Base-by-base conservation (phyloP, 176 grass and related monocot species). In the Juncus inflexus region DNA sequence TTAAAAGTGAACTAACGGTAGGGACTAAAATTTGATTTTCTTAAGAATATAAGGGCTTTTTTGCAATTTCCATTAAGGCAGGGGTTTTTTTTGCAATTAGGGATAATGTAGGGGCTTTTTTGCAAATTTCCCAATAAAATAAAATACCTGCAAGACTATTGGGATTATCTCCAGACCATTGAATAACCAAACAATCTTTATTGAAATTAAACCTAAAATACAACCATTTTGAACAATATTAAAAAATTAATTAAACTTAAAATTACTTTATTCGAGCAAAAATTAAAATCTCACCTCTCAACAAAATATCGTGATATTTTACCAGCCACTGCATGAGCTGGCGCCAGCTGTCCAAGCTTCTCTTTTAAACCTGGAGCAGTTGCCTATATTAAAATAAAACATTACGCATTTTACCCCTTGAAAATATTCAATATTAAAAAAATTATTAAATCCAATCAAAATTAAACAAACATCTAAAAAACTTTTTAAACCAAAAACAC, bases 121-220 rank as follows among this genome's bases (percentile, higher is more conserved):
- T 42, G 6, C 49, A 14, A 49, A 84, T 40, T 41, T 59, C 63
- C 42, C 2, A 6, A 40, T 50, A n/a, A n/a, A 70, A 35, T 10
- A 38, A 76, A 81, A 35, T 70, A 97, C 87, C 92, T 86, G 87
- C 92, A 74, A 97, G 87, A 68, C 87, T 97, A 73, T 91, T 97
- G 54, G 92, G 92, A 69, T 97, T 97, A 69, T 97, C 92, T 59
- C 85, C 92, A 52, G 92, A 91, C 87, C 92, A 97, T 13, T 97
- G 87, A 64, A 97, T 89, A 58, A 91, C 74, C 60, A 91, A 52
- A 79, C 87, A 91, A 40, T 66, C 83, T 54, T 89, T 89, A 60
- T 86, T 82, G 65, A 97, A 97, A 63, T 81, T 75, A 77, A 68
- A 85, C 80, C 92, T 97, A 82, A 67, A 85, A 74, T 59, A 47